phyloP scores from a whole-genome alignment of 2,329 filamentous ascomycete genomes.

The Parastagonospora avenae region DNA sequence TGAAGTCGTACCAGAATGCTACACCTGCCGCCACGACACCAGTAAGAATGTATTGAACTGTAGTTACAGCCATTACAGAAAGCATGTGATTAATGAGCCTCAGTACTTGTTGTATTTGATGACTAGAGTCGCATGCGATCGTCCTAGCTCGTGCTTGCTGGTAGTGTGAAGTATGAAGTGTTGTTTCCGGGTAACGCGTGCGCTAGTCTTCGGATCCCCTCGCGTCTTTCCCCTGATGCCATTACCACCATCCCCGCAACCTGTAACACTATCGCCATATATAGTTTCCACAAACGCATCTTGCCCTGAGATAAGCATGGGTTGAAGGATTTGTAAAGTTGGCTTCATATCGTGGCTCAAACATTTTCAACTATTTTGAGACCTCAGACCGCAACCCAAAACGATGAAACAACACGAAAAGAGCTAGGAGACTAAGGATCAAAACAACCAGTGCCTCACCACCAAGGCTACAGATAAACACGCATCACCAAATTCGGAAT shows the following conservation, averaged over 20 bases:
- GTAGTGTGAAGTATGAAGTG: not conserved
- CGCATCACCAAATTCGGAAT: not conserved
- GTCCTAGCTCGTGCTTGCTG: not conserved
- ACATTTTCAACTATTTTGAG: not conserved
- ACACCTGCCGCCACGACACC: constrained; percentile 16
- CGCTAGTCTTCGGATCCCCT: constrained; percentile 16
- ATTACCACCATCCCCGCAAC: constrained; percentile 14
- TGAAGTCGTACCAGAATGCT: constrained; percentile 29
- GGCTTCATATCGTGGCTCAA: constrained; percentile 2
- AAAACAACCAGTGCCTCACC: constrained; percentile 4
- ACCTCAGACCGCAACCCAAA: not conserved
- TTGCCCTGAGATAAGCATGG: not conserved
- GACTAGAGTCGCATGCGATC: not conserved
- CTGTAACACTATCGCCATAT: not conserved
- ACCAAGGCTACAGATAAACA: not conserved
- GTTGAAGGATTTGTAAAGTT: not conserved
- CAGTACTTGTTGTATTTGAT: too few relatives aligned
- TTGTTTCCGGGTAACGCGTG: not conserved
- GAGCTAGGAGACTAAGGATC: not conserved
- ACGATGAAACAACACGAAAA: constrained; percentile 4
- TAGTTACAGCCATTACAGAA: not conserved
- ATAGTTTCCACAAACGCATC: not conserved
- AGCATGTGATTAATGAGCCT: not conserved
- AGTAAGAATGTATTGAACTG: constrained; percentile 13
- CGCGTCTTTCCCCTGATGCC: constrained; percentile 5